Conservation (phyloP, 108 stramenopile species). For the Hondaea fermentalgiana region DNA sequence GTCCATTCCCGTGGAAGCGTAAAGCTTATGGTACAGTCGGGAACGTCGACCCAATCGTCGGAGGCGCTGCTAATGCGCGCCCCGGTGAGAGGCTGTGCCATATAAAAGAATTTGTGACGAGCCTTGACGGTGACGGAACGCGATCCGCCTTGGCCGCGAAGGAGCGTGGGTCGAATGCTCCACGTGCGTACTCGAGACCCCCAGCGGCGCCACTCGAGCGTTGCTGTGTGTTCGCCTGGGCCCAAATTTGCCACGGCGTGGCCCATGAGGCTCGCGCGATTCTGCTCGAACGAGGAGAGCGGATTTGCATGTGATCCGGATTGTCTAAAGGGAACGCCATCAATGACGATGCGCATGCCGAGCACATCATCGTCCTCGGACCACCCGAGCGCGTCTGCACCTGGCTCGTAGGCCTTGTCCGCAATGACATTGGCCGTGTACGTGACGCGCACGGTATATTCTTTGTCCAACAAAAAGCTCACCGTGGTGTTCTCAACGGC, state of each 20-base stretch:
- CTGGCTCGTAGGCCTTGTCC: neutral
- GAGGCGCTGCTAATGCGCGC: constrained; percentile 22
- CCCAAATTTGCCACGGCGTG: constrained; percentile 32
- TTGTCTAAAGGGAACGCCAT: constrained; percentile 21
- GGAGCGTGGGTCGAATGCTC: constrained; percentile 24
- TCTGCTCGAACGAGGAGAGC: neutral
- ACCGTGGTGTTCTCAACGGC: neutral
- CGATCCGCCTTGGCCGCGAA: constrained; percentile 30
- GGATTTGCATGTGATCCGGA: neutral
- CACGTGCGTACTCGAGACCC: constrained; percentile 29
- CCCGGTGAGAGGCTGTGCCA: constrained; percentile 14
- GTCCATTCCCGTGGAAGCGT: neutral
- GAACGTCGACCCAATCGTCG: neutral
- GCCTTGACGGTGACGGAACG: neutral
- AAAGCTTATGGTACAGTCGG: neutral
- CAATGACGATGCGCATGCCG: constrained; percentile 7
- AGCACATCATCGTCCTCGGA: neutral
- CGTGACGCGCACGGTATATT: neutral
- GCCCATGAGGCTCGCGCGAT: neutral
- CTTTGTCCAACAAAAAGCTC: neutral
- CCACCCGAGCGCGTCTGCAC: neutral
- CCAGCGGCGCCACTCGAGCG: constrained; percentile 41
- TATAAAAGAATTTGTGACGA: constrained; percentile 38
- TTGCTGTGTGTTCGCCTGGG: constrained; percentile 33
- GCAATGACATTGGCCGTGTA: neutral